phyloP scores from a whole-genome alignment of 2,329 filamentous ascomycete genomes.

The Cryphonectria naterciae region DNA sequence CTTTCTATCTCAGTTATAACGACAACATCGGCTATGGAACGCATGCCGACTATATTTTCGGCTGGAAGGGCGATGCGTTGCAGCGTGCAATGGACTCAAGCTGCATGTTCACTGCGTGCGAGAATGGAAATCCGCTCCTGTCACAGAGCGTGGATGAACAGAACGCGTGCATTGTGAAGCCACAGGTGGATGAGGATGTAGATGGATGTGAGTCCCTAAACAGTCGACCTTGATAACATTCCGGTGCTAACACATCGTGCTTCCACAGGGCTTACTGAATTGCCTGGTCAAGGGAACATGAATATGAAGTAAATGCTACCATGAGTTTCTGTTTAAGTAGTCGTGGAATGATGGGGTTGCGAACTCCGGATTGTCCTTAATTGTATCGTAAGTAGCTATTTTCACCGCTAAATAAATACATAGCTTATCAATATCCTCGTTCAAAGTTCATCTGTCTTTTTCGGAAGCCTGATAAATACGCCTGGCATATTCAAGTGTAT shows the following conservation, averaged over 20 bases:
- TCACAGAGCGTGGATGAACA: conserved; percentile 39
- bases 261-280: conserved; percentile 15
- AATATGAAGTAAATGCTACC: neutral
- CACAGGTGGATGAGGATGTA: conserved; percentile 37
- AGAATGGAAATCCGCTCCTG: conserved; percentile 39
- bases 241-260: neutral
- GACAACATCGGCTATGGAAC: conserved; percentile 36
- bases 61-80: conserved; percentile 41
- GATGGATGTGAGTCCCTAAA: conserved; percentile 36
- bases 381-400: too few relatives aligned
- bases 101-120: conserved; percentile 41
- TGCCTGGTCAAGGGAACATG: conserved; percentile 19
- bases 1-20: conserved; percentile 37
- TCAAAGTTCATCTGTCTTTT: too few relatives aligned
- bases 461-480: too few relatives aligned
- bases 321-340: too few relatives aligned
- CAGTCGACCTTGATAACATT: neutral
- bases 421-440: too few relatives aligned
- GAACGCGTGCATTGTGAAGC: conserved; percentile 39
- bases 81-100: conserved; percentile 38
- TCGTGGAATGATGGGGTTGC: too few relatives aligned
- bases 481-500: too few relatives aligned
- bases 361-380: too few relatives aligned
- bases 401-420: too few relatives aligned
- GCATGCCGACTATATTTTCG: conserved; percentile 41